A percentile compares a stretch with the other conserved stretches of the same genome.
Evolutionary conservation across 2,329 filamentous ascomycete genomes (phyloP).

Genomic region (Alternaria brassicae): DNA sequence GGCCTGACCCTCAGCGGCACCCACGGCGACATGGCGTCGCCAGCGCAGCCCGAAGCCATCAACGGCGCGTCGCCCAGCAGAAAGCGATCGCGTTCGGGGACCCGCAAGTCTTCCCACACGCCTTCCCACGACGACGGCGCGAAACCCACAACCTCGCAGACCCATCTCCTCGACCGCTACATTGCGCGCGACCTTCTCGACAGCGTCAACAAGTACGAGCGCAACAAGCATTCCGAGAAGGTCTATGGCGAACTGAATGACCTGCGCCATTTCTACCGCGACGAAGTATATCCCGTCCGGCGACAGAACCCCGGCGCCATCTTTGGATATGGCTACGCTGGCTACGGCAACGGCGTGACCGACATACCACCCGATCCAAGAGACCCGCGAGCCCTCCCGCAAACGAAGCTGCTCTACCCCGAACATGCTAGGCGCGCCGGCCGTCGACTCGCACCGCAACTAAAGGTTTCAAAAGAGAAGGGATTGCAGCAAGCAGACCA

Average conservation of each 20-base stretch:
- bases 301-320: constrained; percentile 64
- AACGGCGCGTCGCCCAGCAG: constrained; percentile 61
- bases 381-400: constrained; percentile 60
- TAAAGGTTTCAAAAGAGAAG: constrained; percentile 83
- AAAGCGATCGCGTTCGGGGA: constrained; percentile 67
- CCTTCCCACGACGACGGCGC: constrained; percentile 48
- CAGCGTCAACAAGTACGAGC: constrained; percentile 61
- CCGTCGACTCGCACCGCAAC: constrained; percentile 73
- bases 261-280: constrained; percentile 37
- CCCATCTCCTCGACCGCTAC: constrained; percentile 67
- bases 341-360: constrained; percentile 87
- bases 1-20: constrained; percentile 48
- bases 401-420: constrained; percentile 75
- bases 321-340: constrained; percentile 78
- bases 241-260: constrained; percentile 65
- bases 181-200: constrained; percentile 69
- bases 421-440: constrained; percentile 77
- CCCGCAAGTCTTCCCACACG: constrained; percentile 56
- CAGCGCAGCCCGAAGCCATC: constrained; percentile 47
- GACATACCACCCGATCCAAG: constrained; percentile 51
- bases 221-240: constrained; percentile 61
- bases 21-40: constrained; percentile 37
- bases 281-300: constrained; percentile 64
- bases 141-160: constrained; percentile 46
- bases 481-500: constrained; percentile 85